Evolutionary conservation across 768 basidiomycete species (phyloP), one percentile per base, ranked within the genome.

Genomic region (Filobasidium wieringae): DNA sequence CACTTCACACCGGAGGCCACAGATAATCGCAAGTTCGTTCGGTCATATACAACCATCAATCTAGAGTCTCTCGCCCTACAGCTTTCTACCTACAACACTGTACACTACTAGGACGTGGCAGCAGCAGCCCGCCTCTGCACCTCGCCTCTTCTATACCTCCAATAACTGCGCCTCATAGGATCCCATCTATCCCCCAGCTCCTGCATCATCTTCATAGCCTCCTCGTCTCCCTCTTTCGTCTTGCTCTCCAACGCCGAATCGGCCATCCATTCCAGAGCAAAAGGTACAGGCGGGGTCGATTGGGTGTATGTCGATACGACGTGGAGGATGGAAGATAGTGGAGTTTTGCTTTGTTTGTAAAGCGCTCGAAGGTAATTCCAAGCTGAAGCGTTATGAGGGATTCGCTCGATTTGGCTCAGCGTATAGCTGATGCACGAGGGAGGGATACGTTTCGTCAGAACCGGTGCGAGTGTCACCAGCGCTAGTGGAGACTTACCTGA

Each of bases 331-430:
- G 72, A 72, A 1, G 81, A 75, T 65, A 83, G 83, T 0, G 87
- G 82, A 15, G 79, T 78, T 12, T 77, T 70, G 53, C 80, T 80
- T 64, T 80, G 76, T 32, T 84, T 80, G 22, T 93, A 79, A n/a
- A 69, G 40, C 74, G 74, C 95, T 60, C 93, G 82, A 9, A 97
- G 80, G 73, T 95, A 99, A 72, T 95, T 95, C 95, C 95, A 99
- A 0, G 89, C 87, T 0, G 91, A 93, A 0, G 84, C 80, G 65
- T 99, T 99, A 72, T 91, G 92, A 7, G 95, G 90, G 4, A 87
- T 88, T 11, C 85, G 75, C 19, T 86, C 81, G 52, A 97, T 87
- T 68, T 84, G 84, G 64, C 83, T 78, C 73, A 92, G 87, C n/a
- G 81, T 79, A 65, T 82, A 95, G 14, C 88, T 91, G 64, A 4